Conservation (phyloP, 805 yeast species). For the Maudiozyma saulgeensis region DNA sequence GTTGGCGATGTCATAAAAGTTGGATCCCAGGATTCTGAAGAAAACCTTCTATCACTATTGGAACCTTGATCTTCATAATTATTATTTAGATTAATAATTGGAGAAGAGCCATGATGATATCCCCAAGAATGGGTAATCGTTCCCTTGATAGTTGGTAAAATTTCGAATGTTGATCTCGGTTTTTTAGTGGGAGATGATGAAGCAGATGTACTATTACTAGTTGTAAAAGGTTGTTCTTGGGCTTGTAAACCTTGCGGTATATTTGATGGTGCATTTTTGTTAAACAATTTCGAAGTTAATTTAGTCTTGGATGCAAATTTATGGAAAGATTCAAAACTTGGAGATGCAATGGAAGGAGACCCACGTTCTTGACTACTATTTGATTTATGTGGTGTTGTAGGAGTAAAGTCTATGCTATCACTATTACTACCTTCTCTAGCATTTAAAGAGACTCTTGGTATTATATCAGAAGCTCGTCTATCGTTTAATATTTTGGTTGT, state of each 20-base stretch:
- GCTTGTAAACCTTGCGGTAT: slow-evolving; percentile 1
- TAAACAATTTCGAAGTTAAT: slow-evolving; percentile 23
- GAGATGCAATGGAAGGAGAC: slow-evolving; percentile 12
- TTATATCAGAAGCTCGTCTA: slow-evolving; percentile 1
- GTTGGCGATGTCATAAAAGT: slow-evolving; percentile 2
- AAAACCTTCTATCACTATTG: not conserved
- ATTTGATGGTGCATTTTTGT: slow-evolving; percentile 15
- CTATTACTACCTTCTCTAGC: slow-evolving; percentile 1
- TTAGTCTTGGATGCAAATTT: slow-evolving; percentile 22
- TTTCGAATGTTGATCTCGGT: not conserved
- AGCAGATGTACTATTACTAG: not conserved
- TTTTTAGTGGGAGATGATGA: slow-evolving; percentile 1
- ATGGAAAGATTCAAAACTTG: slow-evolving; percentile 25
- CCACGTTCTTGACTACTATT: slow-evolving; percentile 3
- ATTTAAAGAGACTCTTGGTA: not conserved
- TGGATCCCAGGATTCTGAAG: not conserved
- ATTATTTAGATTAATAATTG: slow-evolving; percentile 7
- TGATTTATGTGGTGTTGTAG: slow-evolving; percentile 12
- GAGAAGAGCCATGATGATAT: slow-evolving; percentile 4
- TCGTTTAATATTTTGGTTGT: slow-evolving; percentile 1
- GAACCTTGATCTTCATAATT: not conserved
- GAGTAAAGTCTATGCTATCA: not conserved
- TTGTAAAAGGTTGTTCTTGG: not conserved
- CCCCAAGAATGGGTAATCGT: slow-evolving; percentile 47
- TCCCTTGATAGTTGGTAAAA: slow-evolving; percentile 34